phyloP scores from a whole-genome alignment of 768 basidiomycete genomes.

The Suillus weaverae region DNA sequence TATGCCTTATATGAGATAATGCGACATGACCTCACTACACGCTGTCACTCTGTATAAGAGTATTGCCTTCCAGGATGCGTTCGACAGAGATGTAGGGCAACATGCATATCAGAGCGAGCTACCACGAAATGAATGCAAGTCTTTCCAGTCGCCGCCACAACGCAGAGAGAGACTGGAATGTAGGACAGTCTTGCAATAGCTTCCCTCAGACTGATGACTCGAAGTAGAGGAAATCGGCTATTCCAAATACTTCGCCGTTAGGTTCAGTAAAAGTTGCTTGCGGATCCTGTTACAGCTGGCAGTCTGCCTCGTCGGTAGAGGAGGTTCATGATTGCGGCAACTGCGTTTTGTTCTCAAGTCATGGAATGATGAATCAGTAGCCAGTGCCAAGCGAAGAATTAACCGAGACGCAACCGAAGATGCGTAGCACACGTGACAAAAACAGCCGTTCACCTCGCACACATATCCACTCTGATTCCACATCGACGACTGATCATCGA shows the following conservation, averaged over 20 bases:
- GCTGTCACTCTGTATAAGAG: background rate
- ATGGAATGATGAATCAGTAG: background rate
- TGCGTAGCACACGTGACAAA: background rate
- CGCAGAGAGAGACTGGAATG: background rate
- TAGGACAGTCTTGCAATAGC: background rate
- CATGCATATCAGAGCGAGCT: background rate
- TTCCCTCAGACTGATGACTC: background rate
- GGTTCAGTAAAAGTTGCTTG: background rate
- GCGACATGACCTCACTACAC: background rate
- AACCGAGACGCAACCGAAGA: background rate
- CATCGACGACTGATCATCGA: background rate
- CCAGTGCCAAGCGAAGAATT: background rate
- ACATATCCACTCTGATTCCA: too few species aligned
- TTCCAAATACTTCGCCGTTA: background rate
- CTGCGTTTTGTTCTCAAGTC: background rate
- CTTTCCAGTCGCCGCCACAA: background rate
- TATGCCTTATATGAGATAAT: background rate
- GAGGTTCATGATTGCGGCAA: background rate
- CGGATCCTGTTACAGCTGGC: background rate
- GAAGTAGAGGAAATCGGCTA: background rate
- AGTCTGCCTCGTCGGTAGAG: background rate
- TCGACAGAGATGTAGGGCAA: background rate
- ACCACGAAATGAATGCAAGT: background rate
- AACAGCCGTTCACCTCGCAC: background rate
- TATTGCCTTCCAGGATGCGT: background rate